phyloP scores from a whole-genome alignment of 768 basidiomycete species.

The Royoungia palumana region DNA sequence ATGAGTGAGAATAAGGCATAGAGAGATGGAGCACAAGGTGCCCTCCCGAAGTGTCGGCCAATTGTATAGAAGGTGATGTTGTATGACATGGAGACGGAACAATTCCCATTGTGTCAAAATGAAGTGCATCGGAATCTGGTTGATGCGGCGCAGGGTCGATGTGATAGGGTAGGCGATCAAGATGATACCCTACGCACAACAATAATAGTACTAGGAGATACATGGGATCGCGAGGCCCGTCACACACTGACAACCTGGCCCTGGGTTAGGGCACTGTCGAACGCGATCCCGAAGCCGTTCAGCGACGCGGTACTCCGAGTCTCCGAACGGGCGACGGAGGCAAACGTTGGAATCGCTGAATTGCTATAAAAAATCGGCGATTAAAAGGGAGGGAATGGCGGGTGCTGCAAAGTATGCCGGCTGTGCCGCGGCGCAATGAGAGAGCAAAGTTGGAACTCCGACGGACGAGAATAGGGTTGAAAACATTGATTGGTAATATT shows the following conservation, averaged over 20 bases:
- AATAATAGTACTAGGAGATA: slow-evolving; percentile 16
- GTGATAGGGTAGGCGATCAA: slow-evolving; percentile 38
- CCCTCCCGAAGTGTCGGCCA: slow-evolving; percentile 15
- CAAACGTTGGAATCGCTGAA: slow-evolving; percentile 18
- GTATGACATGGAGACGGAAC: slow-evolving; percentile 22
- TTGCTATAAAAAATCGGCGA: slow-evolving; percentile 27
- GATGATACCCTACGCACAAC: slow-evolving; percentile 26
- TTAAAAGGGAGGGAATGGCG: slow-evolving; percentile 23
- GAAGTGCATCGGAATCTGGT: slow-evolving; percentile 31
- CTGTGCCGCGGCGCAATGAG: slow-evolving; percentile 27
- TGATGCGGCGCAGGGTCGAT: slow-evolving; percentile 33
- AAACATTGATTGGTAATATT: slow-evolving; percentile 13
- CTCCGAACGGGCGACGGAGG: not conserved
- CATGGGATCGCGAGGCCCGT: no score
- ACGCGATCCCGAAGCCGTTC: slow-evolving; percentile 11
- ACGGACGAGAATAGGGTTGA: slow-evolving; percentile 10
- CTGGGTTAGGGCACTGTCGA: slow-evolving; percentile 25
- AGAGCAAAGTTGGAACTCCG: slow-evolving; percentile 25
- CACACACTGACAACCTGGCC: not conserved
- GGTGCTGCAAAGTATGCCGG: slow-evolving; percentile 18
- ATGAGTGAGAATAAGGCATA: no score
- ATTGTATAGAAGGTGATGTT: slow-evolving; percentile 21
- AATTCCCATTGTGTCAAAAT: slow-evolving; percentile 25
- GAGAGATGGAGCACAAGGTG: slow-evolving; percentile 8
- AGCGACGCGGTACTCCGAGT: not conserved